Percentiles rank a stretch among this genome's conserved stretches.
phyloP scores from a whole-genome alignment of 1,284 basidiomycete species.

The Cystobasidium sp. region DNA sequence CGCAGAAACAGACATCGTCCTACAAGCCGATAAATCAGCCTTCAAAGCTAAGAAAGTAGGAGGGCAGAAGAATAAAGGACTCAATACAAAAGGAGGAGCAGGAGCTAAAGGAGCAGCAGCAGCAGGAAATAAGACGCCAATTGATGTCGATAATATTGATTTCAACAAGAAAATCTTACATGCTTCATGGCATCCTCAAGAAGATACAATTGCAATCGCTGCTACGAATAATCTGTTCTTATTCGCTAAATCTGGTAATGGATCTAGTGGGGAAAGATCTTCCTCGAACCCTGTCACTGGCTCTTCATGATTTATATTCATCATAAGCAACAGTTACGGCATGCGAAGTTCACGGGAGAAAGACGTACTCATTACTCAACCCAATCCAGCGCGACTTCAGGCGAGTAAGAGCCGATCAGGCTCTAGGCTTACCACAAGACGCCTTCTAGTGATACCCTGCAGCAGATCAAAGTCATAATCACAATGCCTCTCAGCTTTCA shows the following conservation, averaged over 20 bases:
- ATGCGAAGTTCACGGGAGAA: too few species aligned
- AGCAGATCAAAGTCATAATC: not conserved
- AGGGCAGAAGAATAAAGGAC: conserved; percentile 64
- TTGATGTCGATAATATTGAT: conserved; percentile 89
- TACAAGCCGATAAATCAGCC: conserved; percentile 98
- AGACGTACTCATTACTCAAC: too few species aligned
- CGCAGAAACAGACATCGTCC: conserved; percentile 82
- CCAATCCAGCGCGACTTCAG: too few species aligned
- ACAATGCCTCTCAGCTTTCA: not conserved
- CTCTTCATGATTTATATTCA: conserved; percentile 4
- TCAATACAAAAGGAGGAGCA: conserved; percentile 31
- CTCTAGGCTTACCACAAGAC: not conserved
- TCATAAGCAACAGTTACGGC: too few species aligned
- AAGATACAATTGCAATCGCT: conserved; percentile 79
- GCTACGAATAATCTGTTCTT: conserved; percentile 60
- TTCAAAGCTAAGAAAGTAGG: conserved; percentile 99
- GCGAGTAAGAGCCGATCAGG: too few species aligned
- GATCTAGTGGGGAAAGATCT: not conserved
- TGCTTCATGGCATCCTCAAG: conserved; percentile 92
- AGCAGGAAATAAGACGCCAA: conserved; percentile 66
- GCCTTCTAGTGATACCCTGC: not conserved
- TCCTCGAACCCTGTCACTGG: conserved; percentile 35
- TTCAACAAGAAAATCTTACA: conserved; percentile 97
- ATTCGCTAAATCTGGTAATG: conserved; percentile 48
- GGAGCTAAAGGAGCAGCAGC: conserved; percentile 36